Evolutionary conservation across 352 stramenopile species (phyloP).

Genomic region (Globisporangium cylindrosporum): DNA sequence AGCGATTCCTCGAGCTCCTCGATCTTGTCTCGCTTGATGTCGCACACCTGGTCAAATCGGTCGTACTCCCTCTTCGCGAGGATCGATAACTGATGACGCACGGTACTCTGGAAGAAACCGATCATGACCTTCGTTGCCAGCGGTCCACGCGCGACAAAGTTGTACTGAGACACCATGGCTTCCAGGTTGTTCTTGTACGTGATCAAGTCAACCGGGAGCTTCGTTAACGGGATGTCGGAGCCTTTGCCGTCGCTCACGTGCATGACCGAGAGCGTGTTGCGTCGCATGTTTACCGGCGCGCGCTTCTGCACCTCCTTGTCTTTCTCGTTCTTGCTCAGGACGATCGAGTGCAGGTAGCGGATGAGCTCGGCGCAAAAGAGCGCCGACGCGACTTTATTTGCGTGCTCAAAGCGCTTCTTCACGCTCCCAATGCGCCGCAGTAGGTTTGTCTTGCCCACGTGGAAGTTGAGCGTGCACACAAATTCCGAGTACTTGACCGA

Average conservation of each 20-base stretch:
- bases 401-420: slow-evolving; percentile 50
- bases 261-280: slow-evolving; percentile 54
- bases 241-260: slow-evolving; percentile 29
- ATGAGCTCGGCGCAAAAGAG: slow-evolving; percentile 68
- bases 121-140: slow-evolving; percentile 46
- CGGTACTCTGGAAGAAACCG: slow-evolving; percentile 54
- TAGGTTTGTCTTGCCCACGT: slow-evolving; percentile 62
- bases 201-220: slow-evolving; percentile 61
- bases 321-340: slow-evolving; percentile 62
- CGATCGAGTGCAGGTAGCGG: slow-evolving; percentile 65
- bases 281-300: slow-evolving; percentile 33
- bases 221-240: slow-evolving; percentile 29
- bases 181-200: slow-evolving; percentile 82
- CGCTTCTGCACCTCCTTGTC: slow-evolving; percentile 54
- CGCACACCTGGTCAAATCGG: slow-evolving; percentile 50
- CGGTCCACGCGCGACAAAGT: slow-evolving; percentile 64
- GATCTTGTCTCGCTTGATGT: slow-evolving; percentile 47
- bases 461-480: slow-evolving; percentile 41
- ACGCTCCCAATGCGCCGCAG: slow-evolving; percentile 38
- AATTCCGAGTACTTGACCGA: slow-evolving; percentile 39
- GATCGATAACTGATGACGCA: slow-evolving; percentile 42
- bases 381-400: slow-evolving; percentile 59
- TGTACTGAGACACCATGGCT: slow-evolving; percentile 76
- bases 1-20: slow-evolving; percentile 48
- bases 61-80: slow-evolving; percentile 58